A percentile compares a stretch with the other conserved stretches of the same genome.
Evolutionary conservation across 2,329 filamentous ascomycete species (phyloP).

Genomic region (Hypomyces perniciosus): DNA sequence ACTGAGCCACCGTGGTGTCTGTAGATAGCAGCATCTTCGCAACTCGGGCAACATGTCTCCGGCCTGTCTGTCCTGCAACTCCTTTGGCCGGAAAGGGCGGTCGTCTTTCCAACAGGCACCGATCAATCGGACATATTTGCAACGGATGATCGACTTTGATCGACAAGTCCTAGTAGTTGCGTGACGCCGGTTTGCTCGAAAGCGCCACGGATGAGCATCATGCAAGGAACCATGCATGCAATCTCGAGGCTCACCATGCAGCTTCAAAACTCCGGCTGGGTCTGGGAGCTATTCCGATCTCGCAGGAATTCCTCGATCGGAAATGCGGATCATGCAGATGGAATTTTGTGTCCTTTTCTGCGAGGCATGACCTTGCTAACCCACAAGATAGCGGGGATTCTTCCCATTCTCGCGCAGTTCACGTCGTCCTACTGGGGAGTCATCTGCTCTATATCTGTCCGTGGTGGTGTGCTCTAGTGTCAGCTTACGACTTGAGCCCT

Average conservation of each 20-base stretch:
- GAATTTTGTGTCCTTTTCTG: conserved; percentile 6
- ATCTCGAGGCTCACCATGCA: conserved; percentile 1
- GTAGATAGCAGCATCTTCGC: neutral
- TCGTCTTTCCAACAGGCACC: too few relatives aligned
- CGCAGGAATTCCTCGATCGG: conserved; percentile 21
- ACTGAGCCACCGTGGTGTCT: neutral
- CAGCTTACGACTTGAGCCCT: conserved; percentile 1
- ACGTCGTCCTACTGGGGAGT: neutral
- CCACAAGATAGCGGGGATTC: conserved; percentile 1
- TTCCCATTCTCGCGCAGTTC: neutral
- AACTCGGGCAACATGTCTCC: too few relatives aligned
- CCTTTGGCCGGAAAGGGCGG: too few relatives aligned
- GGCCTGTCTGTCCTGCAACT: too few relatives aligned
- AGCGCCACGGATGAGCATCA: conserved; percentile 2
- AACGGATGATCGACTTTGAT: neutral
- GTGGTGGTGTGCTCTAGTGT: conserved; percentile 1
- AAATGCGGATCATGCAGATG: conserved; percentile 24
- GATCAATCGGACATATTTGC: too few relatives aligned
- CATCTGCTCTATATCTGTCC: neutral
- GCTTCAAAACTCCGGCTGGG: conserved; percentile 11
- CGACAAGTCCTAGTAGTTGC: neutral
- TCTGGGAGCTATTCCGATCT: conserved; percentile 26
- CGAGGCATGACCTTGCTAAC: conserved; percentile 22
- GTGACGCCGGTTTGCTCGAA: neutral
- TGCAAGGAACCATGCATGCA: conserved; percentile 17